Conservation (phyloP, 1,139 yeast genomes). For the Eremothecium cymbalariae region DNA sequence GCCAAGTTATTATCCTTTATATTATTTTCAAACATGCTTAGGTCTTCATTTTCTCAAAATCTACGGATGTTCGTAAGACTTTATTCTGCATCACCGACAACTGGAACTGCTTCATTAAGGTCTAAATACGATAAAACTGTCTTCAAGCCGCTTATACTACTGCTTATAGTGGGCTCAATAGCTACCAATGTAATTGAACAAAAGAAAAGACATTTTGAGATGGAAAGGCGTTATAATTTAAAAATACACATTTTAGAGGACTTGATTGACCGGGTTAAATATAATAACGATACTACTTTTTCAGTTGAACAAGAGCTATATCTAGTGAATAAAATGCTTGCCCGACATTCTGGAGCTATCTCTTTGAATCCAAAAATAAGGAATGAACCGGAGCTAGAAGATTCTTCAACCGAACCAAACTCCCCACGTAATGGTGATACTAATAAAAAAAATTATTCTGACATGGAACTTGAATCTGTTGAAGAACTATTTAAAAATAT, state of each 20-base stretch:
- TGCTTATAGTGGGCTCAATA: constrained; percentile 32
- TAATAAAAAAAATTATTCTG: constrained; percentile 15
- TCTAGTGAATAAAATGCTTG: constrained; percentile 31
- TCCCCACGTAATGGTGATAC: constrained; percentile 11
- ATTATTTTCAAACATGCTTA: too few relatives aligned
- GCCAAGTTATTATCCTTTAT: too few relatives aligned
- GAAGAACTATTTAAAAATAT: constrained; percentile 24
- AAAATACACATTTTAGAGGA: constrained; percentile 32
- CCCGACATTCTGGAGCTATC: constrained; percentile 20
- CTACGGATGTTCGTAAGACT: constrained; percentile 2
- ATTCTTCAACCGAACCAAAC: too few relatives aligned
- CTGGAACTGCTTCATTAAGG: constrained; percentile 7
- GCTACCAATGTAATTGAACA: constrained; percentile 35
- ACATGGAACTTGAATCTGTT: constrained; percentile 21
- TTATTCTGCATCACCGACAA: constrained; percentile 1
- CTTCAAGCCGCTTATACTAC: constrained; percentile 28
- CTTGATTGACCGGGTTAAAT: constrained; percentile 21
- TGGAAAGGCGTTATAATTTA: constrained; percentile 34
- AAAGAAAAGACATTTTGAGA: constrained; percentile 33
- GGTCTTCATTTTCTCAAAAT: too few relatives aligned
- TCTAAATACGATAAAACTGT: constrained; percentile 30
- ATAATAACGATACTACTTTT: constrained; percentile 23
- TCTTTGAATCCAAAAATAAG: too few relatives aligned
- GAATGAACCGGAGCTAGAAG: too few relatives aligned
- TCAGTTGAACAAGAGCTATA: constrained; percentile 30